These are phyloP conservation scores for Aphelidium insulamus DNA, from an alignment of 371 early-diverging fungal species.

Conservation along the genomic window DNA sequence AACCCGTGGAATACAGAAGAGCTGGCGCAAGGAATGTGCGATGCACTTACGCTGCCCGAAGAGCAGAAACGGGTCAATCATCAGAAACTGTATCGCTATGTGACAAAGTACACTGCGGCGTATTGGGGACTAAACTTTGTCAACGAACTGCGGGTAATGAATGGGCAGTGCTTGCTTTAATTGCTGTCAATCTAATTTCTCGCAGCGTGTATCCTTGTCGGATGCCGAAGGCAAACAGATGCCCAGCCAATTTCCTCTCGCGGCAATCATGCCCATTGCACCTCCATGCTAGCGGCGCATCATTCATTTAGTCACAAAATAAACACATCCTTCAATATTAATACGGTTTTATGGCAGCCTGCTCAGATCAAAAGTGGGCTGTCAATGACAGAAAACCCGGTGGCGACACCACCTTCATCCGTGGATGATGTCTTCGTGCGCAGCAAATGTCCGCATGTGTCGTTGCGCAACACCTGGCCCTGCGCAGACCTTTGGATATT, in stretches of 20 bases:
- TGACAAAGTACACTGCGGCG: slow-evolving; percentile 91
- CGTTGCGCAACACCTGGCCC: slow-evolving; percentile 40
- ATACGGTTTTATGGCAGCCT: too few species aligned
- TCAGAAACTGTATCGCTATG: slow-evolving; percentile 75
- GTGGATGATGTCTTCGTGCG: slow-evolving; percentile 65
- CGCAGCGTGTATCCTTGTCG: too few species aligned
- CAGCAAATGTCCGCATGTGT: slow-evolving; percentile 66
- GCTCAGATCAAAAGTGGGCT: slow-evolving; percentile 41
- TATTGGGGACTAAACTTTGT: slow-evolving; percentile 96
- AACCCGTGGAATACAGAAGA: slow-evolving; percentile 98
- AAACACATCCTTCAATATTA: too few species aligned
- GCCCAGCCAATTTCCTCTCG: neutral
- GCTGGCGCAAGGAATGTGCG: slow-evolving; percentile 66
- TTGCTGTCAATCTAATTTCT: too few species aligned
- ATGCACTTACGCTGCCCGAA: slow-evolving; percentile 79
- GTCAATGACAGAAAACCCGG: slow-evolving; percentile 94
- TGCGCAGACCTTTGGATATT: slow-evolving; percentile 17
- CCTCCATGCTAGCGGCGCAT: too few species aligned
- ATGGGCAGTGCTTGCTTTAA: too few species aligned
- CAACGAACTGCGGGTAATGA: slow-evolving; percentile 45
- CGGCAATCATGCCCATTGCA: neutral
- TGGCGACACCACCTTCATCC: slow-evolving; percentile 90
- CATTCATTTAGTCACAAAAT: too few species aligned
- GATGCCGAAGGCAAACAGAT: neutral
- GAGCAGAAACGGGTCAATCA: slow-evolving; percentile 59